Evolutionary conservation across 2,329 filamentous ascomycete species (phyloP), one percentile per base, ranked within the genome.

Genomic region (Cladophialophora carrionii): DNA sequence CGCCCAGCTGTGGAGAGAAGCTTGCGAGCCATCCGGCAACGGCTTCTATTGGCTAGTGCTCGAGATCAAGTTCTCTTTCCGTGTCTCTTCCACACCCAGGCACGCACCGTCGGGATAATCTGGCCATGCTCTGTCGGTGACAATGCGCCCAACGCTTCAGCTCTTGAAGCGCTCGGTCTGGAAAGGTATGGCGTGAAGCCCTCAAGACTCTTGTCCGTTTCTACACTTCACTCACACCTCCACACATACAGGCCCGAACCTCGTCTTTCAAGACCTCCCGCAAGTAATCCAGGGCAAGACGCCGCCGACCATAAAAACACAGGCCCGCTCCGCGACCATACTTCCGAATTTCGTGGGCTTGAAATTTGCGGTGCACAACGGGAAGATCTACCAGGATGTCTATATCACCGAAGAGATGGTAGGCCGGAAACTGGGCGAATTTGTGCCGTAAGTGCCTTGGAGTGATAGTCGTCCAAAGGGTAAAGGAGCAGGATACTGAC

Each of bases 371-470:
- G 86, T 97, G 65, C 90, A 97, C 81, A 96, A 96, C 77, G 93
- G 93, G 74, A 96, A 95, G 81, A 85, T 85, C 34, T 96, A 96
- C 78, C 81, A 89, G 72, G 90, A 95, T 71, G 84, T 96, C 61
- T 84, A 83, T 70, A 90, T 97, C 69, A 96, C 92, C 17, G 93
- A 96, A 77, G 91, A 96, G 74, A 97, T 97, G 93, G 93, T 97
- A 57, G 93, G 93, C 61, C 90, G 95, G 79, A 97, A 96, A 80
- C 83, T 97, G 71, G 93, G 93, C 73, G 93, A 97, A 80, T 97
- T 96, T 77, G 88, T 92, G 68, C 82, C 87, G 92, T 96, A 85
- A 74, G 91, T 87, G 37, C 37, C 6, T 49, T 49, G 22, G 22
- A 53, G 8, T 48, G 37, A 41, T 62, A 4, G 17, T 12, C 17